A percentile compares a stretch with the other conserved stretches of the same genome.
These are phyloP conservation scores for Fonsecaea monophora DNA, from an alignment of 2,329 filamentous ascomycete species.

Conservation along the genomic window DNA sequence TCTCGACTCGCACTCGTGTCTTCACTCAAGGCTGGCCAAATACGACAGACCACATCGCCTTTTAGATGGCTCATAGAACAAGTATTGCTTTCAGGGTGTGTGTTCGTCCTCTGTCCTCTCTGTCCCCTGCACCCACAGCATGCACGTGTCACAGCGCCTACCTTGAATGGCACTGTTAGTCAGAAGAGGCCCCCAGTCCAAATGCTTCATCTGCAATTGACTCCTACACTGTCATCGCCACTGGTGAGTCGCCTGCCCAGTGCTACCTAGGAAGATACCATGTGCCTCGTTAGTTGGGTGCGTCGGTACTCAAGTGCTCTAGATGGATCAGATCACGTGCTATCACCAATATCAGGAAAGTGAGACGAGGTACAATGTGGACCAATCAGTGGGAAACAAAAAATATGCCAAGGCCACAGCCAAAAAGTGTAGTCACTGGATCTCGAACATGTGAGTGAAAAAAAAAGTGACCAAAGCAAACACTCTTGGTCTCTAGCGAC, in stretches of 20 bases:
- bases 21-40: slow-evolving; percentile 18
- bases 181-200: too few species aligned
- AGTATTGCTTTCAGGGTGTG: slow-evolving; percentile 2
- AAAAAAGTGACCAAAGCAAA: slow-evolving; percentile 20
- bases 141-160: too few species aligned
- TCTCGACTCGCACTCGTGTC: slow-evolving; percentile 27
- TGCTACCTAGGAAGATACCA: too few species aligned
- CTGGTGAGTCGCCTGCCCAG: too few species aligned
- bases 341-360: too few species aligned
- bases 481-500: not conserved
- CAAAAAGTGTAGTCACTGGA: not conserved
- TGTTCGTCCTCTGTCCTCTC: not conserved
- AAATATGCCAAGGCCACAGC: slow-evolving; percentile 12
- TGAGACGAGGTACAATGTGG: not conserved
- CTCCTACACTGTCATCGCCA: too few species aligned
- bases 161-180: too few species aligned
- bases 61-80: slow-evolving; percentile 25
- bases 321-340: not conserved
- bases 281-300: too few species aligned
- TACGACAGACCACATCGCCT: slow-evolving; percentile 22
- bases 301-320: too few species aligned
- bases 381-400: not conserved
- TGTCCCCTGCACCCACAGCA: not conserved
- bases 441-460: not conserved
- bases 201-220: too few species aligned